Base-by-base conservation (phyloP, 768 basidiomycete species). In the Boletellus ananas region DNA sequence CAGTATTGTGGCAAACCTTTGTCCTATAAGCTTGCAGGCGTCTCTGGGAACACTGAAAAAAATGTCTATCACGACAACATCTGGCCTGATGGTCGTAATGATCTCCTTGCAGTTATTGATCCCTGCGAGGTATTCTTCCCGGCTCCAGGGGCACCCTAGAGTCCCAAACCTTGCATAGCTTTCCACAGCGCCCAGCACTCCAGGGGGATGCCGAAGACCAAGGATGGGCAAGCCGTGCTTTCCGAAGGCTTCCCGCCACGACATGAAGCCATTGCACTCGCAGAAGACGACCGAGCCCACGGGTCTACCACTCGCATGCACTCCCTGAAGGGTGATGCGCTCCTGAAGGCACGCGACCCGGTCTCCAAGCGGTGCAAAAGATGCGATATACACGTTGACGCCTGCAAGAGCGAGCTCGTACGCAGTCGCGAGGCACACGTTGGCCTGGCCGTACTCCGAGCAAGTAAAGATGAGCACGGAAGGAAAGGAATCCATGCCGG, bases 331-430 rank as follows among this genome's bases (percentile, higher is more conserved):
- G 29, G 3, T 13, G 20, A 54, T 12, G 42, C 44, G 42, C 20
- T 51, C 57, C 38, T 46, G 49, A 25, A 58, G 20, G 18, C 38
- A 40, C 8, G 16, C 20, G n/a, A 58, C 20, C 20, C 57, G 52
- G 20, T 34, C 3, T 41, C 20, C 16, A 34, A 58, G 56, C 1
- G 57, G 10, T 31, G 44, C 16, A 9, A 55, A 58, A 14, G 49
- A 58, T 1, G 56, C 49, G 4, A 58, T 44, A 20, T n/a, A 18
- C 13, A 58, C 47, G 27, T 55, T 37, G 12, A 37, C 46, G 4
- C 49, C 52, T 6, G 44, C 41, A 11, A 58, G 42, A 4, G 44
- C 57, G 7, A 58, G 56, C 23, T 58, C 56, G 7, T 54, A 58
- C 11, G 56, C n/a, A 4, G 43, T 54, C 14, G 57, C 52, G 16